Percentiles rank a stretch among this genome's conserved stretches.
These are phyloP conservation scores for Yamadazyma atmosphaerica DNA, from an alignment of 1,139 yeast species.

Conservation along the genomic window DNA sequence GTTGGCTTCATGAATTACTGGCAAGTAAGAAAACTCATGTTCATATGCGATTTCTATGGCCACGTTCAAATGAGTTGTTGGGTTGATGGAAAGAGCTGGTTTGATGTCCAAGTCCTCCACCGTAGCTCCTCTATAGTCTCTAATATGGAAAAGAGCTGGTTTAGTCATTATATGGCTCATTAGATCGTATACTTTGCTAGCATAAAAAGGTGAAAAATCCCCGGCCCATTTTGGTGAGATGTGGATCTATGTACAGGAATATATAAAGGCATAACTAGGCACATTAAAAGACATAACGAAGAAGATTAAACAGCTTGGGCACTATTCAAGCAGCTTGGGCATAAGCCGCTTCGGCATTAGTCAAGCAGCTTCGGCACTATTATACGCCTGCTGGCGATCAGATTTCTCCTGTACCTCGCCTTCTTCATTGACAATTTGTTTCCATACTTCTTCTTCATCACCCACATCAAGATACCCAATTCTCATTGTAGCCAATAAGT, in stretches of 20 bases:
- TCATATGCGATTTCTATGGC: conserved; percentile 55
- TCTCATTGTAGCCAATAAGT: conserved; percentile 72
- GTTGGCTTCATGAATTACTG: conserved; percentile 53
- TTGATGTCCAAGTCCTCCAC: conserved; percentile 63
- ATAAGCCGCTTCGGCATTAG: too few species aligned
- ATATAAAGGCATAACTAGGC: background rate
- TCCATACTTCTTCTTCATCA: conserved; percentile 83
- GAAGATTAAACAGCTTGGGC: too few species aligned
- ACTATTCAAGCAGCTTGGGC: too few species aligned
- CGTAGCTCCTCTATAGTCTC: conserved; percentile 54
- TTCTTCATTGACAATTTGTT: conserved; percentile 45
- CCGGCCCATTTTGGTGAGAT: background rate
- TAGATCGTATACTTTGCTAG: background rate
- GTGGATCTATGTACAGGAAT: conserved; percentile 1
- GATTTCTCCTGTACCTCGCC: conserved; percentile 32
- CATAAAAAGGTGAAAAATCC: too few species aligned
- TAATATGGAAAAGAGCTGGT: conserved; percentile 26
- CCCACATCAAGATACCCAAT: conserved; percentile 77
- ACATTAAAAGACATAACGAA: conserved; percentile 3
- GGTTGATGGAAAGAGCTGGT: conserved; percentile 60
- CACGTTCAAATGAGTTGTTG: conserved; percentile 47
- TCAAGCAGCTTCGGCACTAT: conserved; percentile 49
- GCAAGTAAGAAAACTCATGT: conserved; percentile 56
- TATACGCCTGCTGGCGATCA: conserved; percentile 26
- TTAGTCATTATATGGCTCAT: conserved; percentile 5